Evolutionary conservation across 306 rosid genomes (phyloP).

Genomic region (Pueraria montana): DNA sequence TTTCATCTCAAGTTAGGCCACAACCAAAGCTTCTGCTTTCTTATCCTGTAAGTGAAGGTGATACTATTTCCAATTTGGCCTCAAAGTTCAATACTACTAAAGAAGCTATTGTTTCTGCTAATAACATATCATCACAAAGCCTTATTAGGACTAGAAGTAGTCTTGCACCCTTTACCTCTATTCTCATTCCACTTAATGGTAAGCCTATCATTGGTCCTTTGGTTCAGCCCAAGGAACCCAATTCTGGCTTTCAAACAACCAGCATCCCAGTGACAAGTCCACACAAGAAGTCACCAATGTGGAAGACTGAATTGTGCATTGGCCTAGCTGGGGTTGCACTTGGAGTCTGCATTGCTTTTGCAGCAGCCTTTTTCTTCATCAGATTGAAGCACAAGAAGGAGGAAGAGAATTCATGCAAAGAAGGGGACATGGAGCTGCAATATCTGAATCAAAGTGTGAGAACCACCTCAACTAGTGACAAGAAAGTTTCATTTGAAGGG

Average conservation of each 20-base stretch:
- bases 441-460: slow-evolving; percentile 83
- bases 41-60: slow-evolving; percentile 76
- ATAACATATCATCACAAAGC: slow-evolving; percentile 56
- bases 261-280: slow-evolving; percentile 52
- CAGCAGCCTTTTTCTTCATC: slow-evolving; percentile 58
- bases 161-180: slow-evolving; percentile 66
- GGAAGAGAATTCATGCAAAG: slow-evolving; percentile 52
- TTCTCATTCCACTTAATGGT: slow-evolving; percentile 72
- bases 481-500: slow-evolving; percentile 86
- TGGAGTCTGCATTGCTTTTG: slow-evolving; percentile 66
- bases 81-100: slow-evolving; percentile 69
- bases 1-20: slow-evolving; percentile 52
- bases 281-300: slow-evolving; percentile 70
- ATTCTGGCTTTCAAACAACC: slow-evolving; percentile 55
- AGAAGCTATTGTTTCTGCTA: slow-evolving; percentile 66
- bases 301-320: slow-evolving; percentile 57
- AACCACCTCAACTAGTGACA: slow-evolving; percentile 80
- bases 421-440: slow-evolving; percentile 80
- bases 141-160: slow-evolving; percentile 36
- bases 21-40: slow-evolving; percentile 66
- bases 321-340: slow-evolving; percentile 59
- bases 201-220: slow-evolving; percentile 61
- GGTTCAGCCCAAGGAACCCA: slow-evolving; percentile 60
- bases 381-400: slow-evolving; percentile 65
- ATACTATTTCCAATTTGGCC: slow-evolving; percentile 73